Conservation (phyloP, 768 basidiomycete species). For the Macrolepiota albuminosa region DNA sequence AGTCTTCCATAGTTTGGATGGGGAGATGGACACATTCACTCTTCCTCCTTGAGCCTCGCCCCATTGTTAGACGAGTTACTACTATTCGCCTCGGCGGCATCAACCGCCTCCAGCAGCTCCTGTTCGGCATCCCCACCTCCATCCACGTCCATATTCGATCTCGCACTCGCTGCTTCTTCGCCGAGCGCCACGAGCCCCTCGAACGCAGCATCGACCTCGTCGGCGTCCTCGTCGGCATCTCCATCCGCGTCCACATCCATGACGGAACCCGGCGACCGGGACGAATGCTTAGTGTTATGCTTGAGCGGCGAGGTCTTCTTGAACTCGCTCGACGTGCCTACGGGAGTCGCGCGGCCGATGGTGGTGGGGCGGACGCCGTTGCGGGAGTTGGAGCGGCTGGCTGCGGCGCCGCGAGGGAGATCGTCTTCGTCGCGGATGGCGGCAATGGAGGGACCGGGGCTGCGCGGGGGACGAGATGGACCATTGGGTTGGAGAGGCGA, state of each 20-base stretch:
- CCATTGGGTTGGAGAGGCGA: slow-evolving; percentile 2
- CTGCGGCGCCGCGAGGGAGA: background rate
- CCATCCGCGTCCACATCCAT: slow-evolving; percentile 31
- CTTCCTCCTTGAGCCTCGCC: slow-evolving; percentile 21
- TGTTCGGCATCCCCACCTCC: slow-evolving; percentile 34
- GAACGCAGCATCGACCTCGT: slow-evolving; percentile 26
- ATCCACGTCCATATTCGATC: slow-evolving; percentile 10
- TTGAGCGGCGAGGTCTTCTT: slow-evolving; percentile 8
- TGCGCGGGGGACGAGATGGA: slow-evolving; percentile 4
- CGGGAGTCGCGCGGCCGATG: background rate
- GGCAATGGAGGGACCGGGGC: slow-evolving; percentile 9
- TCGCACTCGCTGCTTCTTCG: slow-evolving; percentile 7
- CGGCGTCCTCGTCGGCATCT: slow-evolving; percentile 27
- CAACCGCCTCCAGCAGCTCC: slow-evolving; percentile 48
- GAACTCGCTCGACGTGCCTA: background rate
- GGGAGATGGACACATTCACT: background rate
- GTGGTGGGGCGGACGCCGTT: slow-evolving; percentile 4
- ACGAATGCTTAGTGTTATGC: slow-evolving; percentile 10
- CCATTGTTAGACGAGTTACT: slow-evolving; percentile 24
- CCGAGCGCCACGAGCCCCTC: slow-evolving; percentile 17
- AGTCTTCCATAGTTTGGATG: too few relatives aligned
- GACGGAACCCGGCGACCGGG: slow-evolving; percentile 6
- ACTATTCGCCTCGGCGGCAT: slow-evolving; percentile 42
- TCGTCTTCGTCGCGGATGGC: slow-evolving; percentile 1
- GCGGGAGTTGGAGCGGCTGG: slow-evolving; percentile 9